Evolutionary conservation across 2,329 filamentous ascomycete genomes (phyloP).

Genomic region (Neonectria coccinea): DNA sequence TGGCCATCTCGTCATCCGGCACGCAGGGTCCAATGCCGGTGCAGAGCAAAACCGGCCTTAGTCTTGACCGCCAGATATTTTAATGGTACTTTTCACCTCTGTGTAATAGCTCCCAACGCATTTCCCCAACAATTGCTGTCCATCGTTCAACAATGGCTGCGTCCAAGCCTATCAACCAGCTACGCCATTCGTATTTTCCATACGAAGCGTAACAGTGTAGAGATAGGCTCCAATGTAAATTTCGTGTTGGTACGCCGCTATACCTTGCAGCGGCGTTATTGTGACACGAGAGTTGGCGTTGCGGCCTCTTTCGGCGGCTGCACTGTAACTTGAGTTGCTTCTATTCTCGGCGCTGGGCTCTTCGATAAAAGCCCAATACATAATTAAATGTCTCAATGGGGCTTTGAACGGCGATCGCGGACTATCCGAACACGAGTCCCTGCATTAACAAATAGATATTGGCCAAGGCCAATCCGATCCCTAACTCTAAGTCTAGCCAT

Average conservation of each 20-base stretch:
- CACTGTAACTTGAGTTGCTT: background rate
- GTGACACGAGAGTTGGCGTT: background rate
- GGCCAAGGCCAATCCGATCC: no score
- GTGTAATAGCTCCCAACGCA: background rate
- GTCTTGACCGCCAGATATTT: background rate
- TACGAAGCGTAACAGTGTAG: background rate
- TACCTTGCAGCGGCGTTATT: no score
- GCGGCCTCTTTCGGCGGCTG: background rate
- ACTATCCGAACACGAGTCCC: no score
- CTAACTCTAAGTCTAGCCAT: no score
- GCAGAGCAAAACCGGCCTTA: background rate
- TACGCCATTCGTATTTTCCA: background rate
- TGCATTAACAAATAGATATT: no score
- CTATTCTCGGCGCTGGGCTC: background rate
- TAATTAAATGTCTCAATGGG: slow-evolving; percentile 4
- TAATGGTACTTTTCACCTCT: background rate
- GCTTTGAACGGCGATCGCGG: no score
- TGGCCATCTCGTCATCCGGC: background rate
- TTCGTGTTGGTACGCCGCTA: no score
- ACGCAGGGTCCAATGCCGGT: background rate
- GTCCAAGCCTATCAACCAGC: background rate
- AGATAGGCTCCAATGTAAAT: background rate
- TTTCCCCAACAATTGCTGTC: no score
- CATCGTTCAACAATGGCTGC: background rate
- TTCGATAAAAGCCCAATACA: background rate